Base-by-base conservation (phyloP, 1,139 yeast genomes). In the Suhomyces panamericanus region DNA sequence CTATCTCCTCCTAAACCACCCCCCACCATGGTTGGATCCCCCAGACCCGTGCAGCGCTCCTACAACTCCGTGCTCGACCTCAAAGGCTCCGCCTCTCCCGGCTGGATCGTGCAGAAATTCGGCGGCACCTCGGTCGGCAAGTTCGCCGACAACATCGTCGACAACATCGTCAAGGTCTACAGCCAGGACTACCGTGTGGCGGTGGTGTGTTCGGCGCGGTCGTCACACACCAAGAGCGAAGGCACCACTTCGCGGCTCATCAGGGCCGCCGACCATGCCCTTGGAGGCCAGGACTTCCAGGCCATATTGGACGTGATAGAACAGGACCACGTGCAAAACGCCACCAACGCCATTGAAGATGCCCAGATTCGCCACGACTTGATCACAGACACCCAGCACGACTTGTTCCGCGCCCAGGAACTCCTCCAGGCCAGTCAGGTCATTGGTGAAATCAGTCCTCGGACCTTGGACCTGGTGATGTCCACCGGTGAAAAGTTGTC, bases 91-190 rank as follows among this genome's bases (percentile, higher is more conserved):
- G 35, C 54, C 54, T 20, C 49, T 24, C 49, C 50, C 16, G 82
- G 82, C 15, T 91, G 98, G 97, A 70, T 93, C 17, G 87, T 93
- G 8, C 99, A 93, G 64, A 93, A 93, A 66, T 93, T 88, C 59
- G 99, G 99, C 35, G 99, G 99, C 42, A 93, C 99, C n/a, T 85
- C 95, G 37, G 96, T 93, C 32, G 99, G 99, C 27, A 93, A 93
- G 63, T 91, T 91, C 64, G 88, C 97, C 6, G 81, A 77, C 43
- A 79, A 84, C 52, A 93, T 93, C 44, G 91, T 90, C 14, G 86
- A 86, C 52, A 88, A 89, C 53, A 89, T 93, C 42, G 87, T 90
- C 44, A 81, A 81, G 59, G 80, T 73, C 29, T 87, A 83, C 60
- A 73, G 83, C 32, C 62, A 75, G 38, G 68, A 70, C 22, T 78